These are phyloP conservation scores for Jacaranda copaia DNA, from an alignment of 257 asterid species.

Conservation along the genomic window DNA sequence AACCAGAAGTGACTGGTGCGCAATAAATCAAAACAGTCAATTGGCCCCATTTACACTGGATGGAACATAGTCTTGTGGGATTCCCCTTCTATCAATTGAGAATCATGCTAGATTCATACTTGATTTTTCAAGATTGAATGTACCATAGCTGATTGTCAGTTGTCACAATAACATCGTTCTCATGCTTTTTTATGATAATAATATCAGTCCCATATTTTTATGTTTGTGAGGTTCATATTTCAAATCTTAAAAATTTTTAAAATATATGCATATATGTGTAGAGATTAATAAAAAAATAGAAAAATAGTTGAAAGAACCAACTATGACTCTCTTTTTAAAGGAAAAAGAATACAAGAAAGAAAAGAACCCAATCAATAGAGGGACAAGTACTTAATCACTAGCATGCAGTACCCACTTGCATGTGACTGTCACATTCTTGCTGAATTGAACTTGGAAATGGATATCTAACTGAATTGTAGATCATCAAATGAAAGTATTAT, in stretches of 20 bases:
- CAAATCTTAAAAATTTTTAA: no score
- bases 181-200: no score
- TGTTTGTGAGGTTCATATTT: no score
- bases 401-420: slow-evolving; percentile 29
- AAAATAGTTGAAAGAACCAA: no score
- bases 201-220: no score
- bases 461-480: no score
- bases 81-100: slow-evolving; percentile 26
- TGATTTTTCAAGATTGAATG: slow-evolving; percentile 30
- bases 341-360: neutral
- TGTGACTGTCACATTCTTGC: slow-evolving; percentile 36
- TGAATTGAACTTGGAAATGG: slow-evolving; percentile 10
- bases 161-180: no score
- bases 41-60: slow-evolving; percentile 29
- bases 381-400: slow-evolving; percentile 10
- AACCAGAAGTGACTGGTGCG: neutral
- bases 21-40: slow-evolving; percentile 25
- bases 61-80: slow-evolving; percentile 18
- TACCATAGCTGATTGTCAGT: neutral
- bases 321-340: no score
- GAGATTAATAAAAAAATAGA: no score
- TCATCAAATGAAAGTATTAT: no score
- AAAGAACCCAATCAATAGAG: neutral
- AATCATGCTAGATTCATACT: slow-evolving; percentile 38
- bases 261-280: no score